phyloP scores from a whole-genome alignment of 2,329 filamentous ascomycete genomes.

The Fusarium scirpi region DNA sequence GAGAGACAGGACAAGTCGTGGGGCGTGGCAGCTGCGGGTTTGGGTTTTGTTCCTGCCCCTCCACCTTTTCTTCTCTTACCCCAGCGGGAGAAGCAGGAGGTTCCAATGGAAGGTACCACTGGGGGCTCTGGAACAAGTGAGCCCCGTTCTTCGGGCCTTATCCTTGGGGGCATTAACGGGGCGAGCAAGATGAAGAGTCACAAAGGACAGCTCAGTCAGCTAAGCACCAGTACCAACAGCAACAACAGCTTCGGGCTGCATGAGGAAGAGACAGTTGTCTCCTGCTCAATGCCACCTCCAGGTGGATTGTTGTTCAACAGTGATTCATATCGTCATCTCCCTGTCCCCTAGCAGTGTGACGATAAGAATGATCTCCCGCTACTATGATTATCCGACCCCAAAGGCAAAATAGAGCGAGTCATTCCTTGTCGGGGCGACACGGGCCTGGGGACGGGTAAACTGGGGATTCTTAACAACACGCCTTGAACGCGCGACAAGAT shows the following conservation, averaged over 20 bases:
- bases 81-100: slow-evolving; percentile 48
- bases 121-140: slow-evolving; percentile 43
- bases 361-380: slow-evolving; percentile 38
- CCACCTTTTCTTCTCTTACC: slow-evolving; percentile 43
- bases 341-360: slow-evolving; percentile 8
- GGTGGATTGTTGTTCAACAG: neutral
- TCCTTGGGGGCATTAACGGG: slow-evolving; percentile 38
- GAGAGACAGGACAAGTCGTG: slow-evolving; percentile 33
- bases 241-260: slow-evolving; percentile 3
- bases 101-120: slow-evolving; percentile 40
- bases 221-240: slow-evolving; percentile 7
- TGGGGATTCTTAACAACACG: slow-evolving; percentile 34
- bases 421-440: slow-evolving; percentile 39
- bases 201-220: slow-evolving; percentile 30
- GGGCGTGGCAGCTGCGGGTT: slow-evolving; percentile 27
- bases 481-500: neutral
- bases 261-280: slow-evolving; percentile 19
- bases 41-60: slow-evolving; percentile 37
- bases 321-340: slow-evolving; percentile 14
- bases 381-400: slow-evolving; percentile 33
- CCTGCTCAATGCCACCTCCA: slow-evolving; percentile 10
- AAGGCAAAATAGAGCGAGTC: slow-evolving; percentile 37
- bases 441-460: slow-evolving; percentile 35
- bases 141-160: slow-evolving; percentile 43
- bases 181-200: slow-evolving; percentile 38